A percentile compares a stretch with the other conserved stretches of the same genome.
phyloP scores from a whole-genome alignment of 2,329 filamentous ascomycete genomes.

The Sphaerostilbella broomeana region DNA sequence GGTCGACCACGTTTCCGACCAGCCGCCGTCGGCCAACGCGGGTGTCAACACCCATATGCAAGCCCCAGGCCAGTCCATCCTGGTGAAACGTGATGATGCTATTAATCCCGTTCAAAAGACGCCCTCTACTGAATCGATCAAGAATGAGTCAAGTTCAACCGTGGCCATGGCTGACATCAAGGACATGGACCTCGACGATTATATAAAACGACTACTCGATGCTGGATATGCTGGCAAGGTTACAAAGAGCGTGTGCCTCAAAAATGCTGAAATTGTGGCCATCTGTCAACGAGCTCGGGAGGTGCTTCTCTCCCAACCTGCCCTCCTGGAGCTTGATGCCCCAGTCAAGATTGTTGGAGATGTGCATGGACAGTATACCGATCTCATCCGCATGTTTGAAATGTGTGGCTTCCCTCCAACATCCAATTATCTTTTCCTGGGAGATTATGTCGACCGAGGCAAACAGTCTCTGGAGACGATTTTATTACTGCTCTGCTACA shows the following conservation, averaged over 20 bases:
- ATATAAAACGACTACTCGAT: constrained; percentile 89
- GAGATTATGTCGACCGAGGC: constrained; percentile 93
- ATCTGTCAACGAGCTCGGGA: constrained; percentile 88
- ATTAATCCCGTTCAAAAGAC: constrained; percentile 56
- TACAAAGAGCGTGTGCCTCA: constrained; percentile 93
- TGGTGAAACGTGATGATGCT: constrained; percentile 71
- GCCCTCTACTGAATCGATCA: constrained; percentile 37
- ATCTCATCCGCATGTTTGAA: constrained; percentile 93
- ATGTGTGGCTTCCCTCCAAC: constrained; percentile 95
- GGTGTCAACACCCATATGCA: constrained; percentile 52
- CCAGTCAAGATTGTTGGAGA: constrained; percentile 98
- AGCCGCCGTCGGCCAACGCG: constrained; percentile 64
- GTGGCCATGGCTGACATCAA: constrained; percentile 90
- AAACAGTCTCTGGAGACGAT: constrained; percentile 97
- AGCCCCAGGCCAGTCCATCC: constrained; percentile 79
- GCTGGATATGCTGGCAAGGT: constrained; percentile 95
- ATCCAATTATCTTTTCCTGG: constrained; percentile 88
- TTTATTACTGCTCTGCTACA: constrained; percentile 86
- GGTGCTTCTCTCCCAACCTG: constrained; percentile 83
- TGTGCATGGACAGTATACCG: constrained; percentile 93
- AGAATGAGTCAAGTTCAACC: constrained; percentile 39
- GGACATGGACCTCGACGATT: constrained; percentile 90
- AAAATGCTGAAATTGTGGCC: constrained; percentile 93
- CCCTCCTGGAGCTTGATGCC: constrained; percentile 82
- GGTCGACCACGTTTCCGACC: constrained; percentile 90